A percentile compares a stretch with the other conserved stretches of the same genome.
These are phyloP conservation scores for Postia placenta DNA, from an alignment of 768 basidiomycete genomes.

Conservation along the genomic window DNA sequence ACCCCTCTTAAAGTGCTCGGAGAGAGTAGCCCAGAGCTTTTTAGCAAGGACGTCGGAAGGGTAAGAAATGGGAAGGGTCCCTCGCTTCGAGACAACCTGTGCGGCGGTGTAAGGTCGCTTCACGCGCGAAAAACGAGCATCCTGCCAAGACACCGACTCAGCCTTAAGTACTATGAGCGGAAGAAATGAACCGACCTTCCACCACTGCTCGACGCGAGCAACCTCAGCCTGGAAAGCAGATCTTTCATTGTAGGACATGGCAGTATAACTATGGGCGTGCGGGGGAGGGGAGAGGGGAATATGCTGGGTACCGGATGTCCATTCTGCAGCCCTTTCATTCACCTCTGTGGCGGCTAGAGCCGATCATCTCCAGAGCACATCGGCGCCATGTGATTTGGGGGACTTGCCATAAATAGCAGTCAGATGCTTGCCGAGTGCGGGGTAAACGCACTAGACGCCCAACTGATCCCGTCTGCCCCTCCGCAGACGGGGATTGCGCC, in stretches of 20 bases:
- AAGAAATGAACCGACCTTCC: slow-evolving; percentile 55
- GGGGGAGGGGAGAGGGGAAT: slow-evolving; percentile 13
- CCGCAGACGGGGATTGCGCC: slow-evolving; percentile 11
- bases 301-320: slow-evolving; percentile 7
- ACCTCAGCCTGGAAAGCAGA: slow-evolving; percentile 76
- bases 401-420: slow-evolving; percentile 1
- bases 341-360: slow-evolving; percentile 8
- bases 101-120: slow-evolving; percentile 89
- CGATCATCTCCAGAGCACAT: slow-evolving; percentile 13
- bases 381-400: slow-evolving; percentile 8
- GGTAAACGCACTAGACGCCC: slow-evolving; percentile 1
- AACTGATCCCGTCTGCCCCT: not conserved
- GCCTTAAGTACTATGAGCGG: not conserved
- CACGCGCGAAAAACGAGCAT: slow-evolving; percentile 80
- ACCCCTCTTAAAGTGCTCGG: slow-evolving; percentile 67
- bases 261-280: not conserved
- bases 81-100: slow-evolving; percentile 91
- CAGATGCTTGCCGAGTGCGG: slow-evolving; percentile 2
- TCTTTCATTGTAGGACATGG: slow-evolving; percentile 58
- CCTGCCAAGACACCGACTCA: slow-evolving; percentile 37
- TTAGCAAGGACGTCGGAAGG: slow-evolving; percentile 80
- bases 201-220: slow-evolving; percentile 83
- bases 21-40: slow-evolving; percentile 77
- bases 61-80: slow-evolving; percentile 79
- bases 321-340: slow-evolving; percentile 7